Base-by-base conservation (phyloP, 257 asterid species). In the Leonotis leonurus region DNA sequence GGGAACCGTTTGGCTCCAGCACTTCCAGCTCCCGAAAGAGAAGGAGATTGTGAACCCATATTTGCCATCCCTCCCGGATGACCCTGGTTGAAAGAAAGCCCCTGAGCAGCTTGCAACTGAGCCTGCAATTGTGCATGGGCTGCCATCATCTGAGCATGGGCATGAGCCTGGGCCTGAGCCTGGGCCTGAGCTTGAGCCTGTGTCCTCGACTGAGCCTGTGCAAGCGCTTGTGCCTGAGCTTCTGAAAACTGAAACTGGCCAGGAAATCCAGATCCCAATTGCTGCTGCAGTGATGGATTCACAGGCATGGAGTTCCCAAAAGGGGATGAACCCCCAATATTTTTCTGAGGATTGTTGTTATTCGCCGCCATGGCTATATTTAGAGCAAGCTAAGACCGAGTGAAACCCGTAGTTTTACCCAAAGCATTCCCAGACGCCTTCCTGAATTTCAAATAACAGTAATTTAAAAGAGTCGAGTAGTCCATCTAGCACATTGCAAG, bases 141-240 rank as follows among this genome's bases (percentile, higher is more conserved):
- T 2, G 80, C 80, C 37, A 70, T 43, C 71, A 67, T 68, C 56
- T 84, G 89, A 44, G 82, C 88, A 29, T 83, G 96, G 14, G 93
- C 87, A 18, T 82, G 92, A 4, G 85, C 83, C 13, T 80, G 81
- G 3, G 81, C 87, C 11, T 85, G 87, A 11, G 83, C 83, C 17
- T 78, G 80, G 3, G 79, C n/a, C n/a, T n/a, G n/a, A n/a, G n/a
- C 79, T 32, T 85, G 90, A 8, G 89, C 87, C 56, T 85, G 80
- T 8, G 90, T 81, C 33, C 80, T 79, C 5, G 95, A 76, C 43
- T 85, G 94, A n/a, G 87, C 92, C 66, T 87, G 95, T 25, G 83
- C 85, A n/a, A 81, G 57, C 24, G 96, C 98, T 69, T 91, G 96
- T 5, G 77, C 89, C 67, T 88, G 96, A 67, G 95, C 95, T 30